phyloP scores from a whole-genome alignment of 371 early-diverging fungal species.

The Smittium culicis region DNA sequence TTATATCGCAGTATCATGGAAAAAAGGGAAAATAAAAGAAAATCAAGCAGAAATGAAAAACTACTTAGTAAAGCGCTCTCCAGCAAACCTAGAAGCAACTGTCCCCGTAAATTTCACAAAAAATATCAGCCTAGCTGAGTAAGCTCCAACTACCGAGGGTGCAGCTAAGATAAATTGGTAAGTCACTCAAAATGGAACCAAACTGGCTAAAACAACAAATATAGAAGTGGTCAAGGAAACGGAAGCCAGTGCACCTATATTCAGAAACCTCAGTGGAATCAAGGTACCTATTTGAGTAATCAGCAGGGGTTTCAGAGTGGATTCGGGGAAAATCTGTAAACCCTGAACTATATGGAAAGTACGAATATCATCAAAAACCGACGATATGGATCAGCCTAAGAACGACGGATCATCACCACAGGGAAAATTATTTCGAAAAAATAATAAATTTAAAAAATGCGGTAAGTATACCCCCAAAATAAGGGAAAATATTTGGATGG shows the following conservation, averaged over 20 bases:
- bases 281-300: background rate
- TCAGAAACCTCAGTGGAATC: background rate
- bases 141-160: background rate
- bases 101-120: background rate
- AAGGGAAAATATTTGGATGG: background rate
- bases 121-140: background rate
- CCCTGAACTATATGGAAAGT: background rate
- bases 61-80: background rate
- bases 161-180: background rate
- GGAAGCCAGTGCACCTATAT: background rate
- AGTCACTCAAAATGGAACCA: background rate
- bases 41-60: background rate
- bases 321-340: background rate
- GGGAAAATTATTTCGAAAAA: background rate
- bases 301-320: background rate
- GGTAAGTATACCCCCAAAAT: background rate
- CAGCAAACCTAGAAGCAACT: background rate
- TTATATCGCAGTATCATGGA: background rate
- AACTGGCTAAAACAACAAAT: background rate
- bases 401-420: background rate
- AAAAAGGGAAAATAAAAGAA: conserved; percentile 1
- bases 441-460: too few species aligned
- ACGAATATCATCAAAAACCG: background rate
- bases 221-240: background rate
- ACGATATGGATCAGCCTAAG: background rate